Base-by-base conservation (phyloP, 108 stramenopile species). In the Cafeteria roenbergensis region DNA sequence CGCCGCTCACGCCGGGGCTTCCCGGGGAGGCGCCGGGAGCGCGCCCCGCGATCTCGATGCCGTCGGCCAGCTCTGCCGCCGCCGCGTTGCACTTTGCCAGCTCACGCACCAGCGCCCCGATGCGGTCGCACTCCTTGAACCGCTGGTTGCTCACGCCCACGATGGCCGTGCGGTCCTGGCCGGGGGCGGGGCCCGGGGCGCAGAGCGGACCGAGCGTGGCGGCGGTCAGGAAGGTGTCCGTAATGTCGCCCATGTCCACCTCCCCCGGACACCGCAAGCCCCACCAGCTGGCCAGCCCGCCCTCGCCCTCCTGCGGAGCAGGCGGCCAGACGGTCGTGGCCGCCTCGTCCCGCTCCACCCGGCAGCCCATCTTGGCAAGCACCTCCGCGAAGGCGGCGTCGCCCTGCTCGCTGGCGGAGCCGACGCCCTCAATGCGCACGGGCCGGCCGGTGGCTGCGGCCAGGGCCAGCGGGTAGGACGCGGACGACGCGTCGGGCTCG, bases 81-180 rank as follows among this genome's bases (percentile, higher is more conserved):
- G 38, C 48, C 8, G 28, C 29, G 25, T 64, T 64, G 2, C 25
- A 21, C 22, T 65, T 67, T 21, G 37, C 35, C 24, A 69, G 61
- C 68, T 69, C 68, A 20, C 21, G 27, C 27, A 38, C 51, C n/a
- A 65, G 32, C 12, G 60, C 62, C 51, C 22, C 63, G 33, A 69
- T 37, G 24, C 68, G 62, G 53, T 69, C 42, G n/a, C 65, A 67
- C 62, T 69, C 68, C 53, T 69, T 69, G 30, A 69, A 29, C 34
- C 68, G 68, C 1, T 67, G 67, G 37, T 69, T 69, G 50, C 34
- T 64, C 26, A 69, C 52, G 31, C 36, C 36, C 0, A 30, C 27
- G 17, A 69, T 69, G 42, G 24, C 26, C 33, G 65, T 65, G 42
- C 14, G 28, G 0, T 64, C 68, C 33, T 36, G n/a, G 51, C 58